phyloP scores from a whole-genome alignment of 2,329 filamentous ascomycete genomes.

The Cercospora zeina region DNA sequence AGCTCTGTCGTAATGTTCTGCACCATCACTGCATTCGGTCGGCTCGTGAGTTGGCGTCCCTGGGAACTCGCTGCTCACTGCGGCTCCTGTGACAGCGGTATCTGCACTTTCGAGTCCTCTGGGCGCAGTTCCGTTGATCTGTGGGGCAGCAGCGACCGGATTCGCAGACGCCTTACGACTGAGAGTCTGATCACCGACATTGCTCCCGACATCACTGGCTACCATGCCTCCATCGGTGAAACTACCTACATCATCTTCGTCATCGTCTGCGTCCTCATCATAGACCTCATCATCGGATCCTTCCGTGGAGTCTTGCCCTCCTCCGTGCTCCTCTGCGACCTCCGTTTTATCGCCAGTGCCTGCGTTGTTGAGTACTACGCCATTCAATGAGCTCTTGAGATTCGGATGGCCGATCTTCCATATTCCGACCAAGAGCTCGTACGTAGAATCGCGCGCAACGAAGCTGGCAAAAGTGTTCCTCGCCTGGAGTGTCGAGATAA shows the following conservation, averaged over 20 bases:
- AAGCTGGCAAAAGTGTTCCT: slow-evolving; percentile 96
- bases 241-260: slow-evolving; percentile 57
- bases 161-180: slow-evolving; percentile 70
- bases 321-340: slow-evolving; percentile 65
- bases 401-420: slow-evolving; percentile 97
- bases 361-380: slow-evolving; percentile 73
- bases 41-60: slow-evolving; percentile 78
- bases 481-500: slow-evolving; percentile 92
- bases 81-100: slow-evolving; percentile 45
- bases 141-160: slow-evolving; percentile 41
- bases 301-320: slow-evolving; percentile 53
- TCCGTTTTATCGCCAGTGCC: slow-evolving; percentile 88
- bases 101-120: slow-evolving; percentile 39
- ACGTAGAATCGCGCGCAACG: slow-evolving; percentile 89
- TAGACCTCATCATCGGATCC: slow-evolving; percentile 76
- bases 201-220: slow-evolving; percentile 57
- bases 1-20: slow-evolving; percentile 78
- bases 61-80: slow-evolving; percentile 67
- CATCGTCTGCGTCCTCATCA: slow-evolving; percentile 73
- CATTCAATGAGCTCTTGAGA: slow-evolving; percentile 85
- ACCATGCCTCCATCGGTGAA: slow-evolving; percentile 55
- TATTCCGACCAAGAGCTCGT: slow-evolving; percentile 94
- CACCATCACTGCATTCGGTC: slow-evolving; percentile 79
- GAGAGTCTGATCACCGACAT: slow-evolving; percentile 50
- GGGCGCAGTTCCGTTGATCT: slow-evolving; percentile 43